These are phyloP conservation scores for Micractinium sp. DNA, from an alignment of 139 green algal genomes.

Conservation along the genomic window DNA sequence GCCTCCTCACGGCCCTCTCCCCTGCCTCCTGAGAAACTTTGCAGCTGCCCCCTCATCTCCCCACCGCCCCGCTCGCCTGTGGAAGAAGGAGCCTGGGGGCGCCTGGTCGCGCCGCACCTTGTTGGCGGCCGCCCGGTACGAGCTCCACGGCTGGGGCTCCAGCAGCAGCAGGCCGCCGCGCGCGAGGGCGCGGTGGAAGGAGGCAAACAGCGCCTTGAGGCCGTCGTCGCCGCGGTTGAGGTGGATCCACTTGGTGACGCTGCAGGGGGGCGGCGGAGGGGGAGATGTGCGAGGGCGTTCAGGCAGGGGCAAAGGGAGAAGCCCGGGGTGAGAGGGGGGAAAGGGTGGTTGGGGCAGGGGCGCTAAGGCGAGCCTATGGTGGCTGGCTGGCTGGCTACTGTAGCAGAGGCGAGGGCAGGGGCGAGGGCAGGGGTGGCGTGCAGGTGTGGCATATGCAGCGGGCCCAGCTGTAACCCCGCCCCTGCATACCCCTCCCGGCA, in stretches of 20 bases:
- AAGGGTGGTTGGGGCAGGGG: not conserved
- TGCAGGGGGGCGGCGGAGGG: not conserved
- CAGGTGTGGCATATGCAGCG: too few relatives aligned
- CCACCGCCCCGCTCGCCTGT: slow-evolving; percentile 9
- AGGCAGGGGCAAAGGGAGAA: not conserved
- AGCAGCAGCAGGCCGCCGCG: slow-evolving; percentile 86
- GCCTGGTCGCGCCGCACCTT: slow-evolving; percentile 54
- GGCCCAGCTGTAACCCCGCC: too few relatives aligned
- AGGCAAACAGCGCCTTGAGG: slow-evolving; percentile 74
- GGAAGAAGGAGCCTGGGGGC: slow-evolving; percentile 19
- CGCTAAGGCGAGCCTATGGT: not conserved
- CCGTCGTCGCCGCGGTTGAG: slow-evolving; percentile 88
- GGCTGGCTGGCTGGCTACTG: not conserved
- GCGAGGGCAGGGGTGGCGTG: too few relatives aligned
- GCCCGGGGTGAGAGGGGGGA: not conserved
- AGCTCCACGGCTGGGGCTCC: slow-evolving; percentile 92
- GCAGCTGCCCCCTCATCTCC: not conserved
- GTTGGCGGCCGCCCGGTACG: slow-evolving; percentile 72
- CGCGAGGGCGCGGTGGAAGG: slow-evolving; percentile 45
- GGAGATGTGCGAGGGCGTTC: not conserved
- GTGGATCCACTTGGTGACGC: slow-evolving; percentile 96
- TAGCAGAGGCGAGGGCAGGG: too few relatives aligned
- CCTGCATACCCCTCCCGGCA: too few relatives aligned
- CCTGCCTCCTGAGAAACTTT: not conserved
- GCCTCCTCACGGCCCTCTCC: too few relatives aligned